These are phyloP conservation scores for Erythrophleum fordii DNA, from an alignment of 306 rosid species.

Conservation along the genomic window DNA sequence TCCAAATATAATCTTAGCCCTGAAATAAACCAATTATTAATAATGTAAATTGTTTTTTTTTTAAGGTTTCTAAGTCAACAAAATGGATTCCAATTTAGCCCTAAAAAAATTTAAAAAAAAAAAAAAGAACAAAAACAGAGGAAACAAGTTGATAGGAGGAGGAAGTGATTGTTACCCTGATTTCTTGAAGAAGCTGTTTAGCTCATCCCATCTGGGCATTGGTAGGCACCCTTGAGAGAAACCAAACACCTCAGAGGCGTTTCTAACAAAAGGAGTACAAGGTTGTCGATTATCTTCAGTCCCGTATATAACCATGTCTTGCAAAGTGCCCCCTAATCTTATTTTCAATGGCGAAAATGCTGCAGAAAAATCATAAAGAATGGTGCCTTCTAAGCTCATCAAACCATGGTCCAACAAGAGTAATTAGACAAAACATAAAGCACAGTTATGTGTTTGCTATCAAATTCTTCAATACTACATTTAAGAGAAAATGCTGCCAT, in stretches of 20 bases:
- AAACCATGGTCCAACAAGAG: neutral
- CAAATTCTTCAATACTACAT: neutral
- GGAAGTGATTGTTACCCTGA: conserved; percentile 64
- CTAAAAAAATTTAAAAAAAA: neutral
- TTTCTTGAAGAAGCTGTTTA: conserved; percentile 75
- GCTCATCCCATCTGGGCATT: conserved; percentile 86
- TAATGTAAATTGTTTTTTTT: conserved; percentile 34
- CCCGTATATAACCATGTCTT: conserved; percentile 79
- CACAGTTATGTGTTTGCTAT: no score
- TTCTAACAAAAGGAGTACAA: conserved; percentile 62
- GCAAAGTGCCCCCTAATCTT: conserved; percentile 89
- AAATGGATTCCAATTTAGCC: neutral
- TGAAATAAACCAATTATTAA: conserved; percentile 49
- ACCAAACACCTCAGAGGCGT: conserved; percentile 58
- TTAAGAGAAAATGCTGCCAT: conserved; percentile 8
- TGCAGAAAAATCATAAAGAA: conserved; percentile 52
- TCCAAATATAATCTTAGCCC: conserved; percentile 87
- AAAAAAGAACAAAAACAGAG: neutral
- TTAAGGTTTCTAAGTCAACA: neutral
- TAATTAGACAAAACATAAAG: no score
- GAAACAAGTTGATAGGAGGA: conserved; percentile 1
- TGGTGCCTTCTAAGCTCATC: conserved; percentile 1
- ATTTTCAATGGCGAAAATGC: conserved; percentile 91
- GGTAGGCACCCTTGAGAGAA: conserved; percentile 86
- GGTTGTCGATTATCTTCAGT: conserved; percentile 57